A percentile compares a stretch with the other conserved stretches of the same genome.
phyloP scores from a whole-genome alignment of 257 asterid species.

The Galeopsis tetrahit region DNA sequence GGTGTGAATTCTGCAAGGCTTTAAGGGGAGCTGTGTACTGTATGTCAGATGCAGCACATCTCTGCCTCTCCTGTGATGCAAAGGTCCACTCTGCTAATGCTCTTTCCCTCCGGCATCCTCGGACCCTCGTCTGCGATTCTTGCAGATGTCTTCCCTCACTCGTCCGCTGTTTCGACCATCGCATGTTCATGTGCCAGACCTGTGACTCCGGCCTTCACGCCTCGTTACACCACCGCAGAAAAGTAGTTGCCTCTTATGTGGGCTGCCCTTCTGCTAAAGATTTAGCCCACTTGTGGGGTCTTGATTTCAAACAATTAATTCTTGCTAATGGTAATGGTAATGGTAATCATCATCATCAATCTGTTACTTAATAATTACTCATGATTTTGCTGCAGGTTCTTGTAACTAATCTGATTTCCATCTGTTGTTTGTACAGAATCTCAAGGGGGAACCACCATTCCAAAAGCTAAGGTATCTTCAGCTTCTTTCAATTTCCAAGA shows the following conservation, averaged over 20 bases:
- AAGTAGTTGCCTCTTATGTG: conserved; percentile 46
- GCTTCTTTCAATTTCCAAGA: not conserved
- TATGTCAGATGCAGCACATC: conserved; percentile 82
- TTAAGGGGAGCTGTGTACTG: conserved; percentile 78
- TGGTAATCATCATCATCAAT: conserved; percentile 11
- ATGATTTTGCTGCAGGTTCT: conserved; percentile 11
- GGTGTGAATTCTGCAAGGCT: conserved; percentile 73
- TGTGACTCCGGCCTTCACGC: conserved; percentile 56
- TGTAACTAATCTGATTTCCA: conserved; percentile 10
- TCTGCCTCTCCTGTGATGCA: conserved; percentile 84
- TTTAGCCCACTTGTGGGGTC: conserved; percentile 73
- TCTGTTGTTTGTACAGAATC: conserved; percentile 33
- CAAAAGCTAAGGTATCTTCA: conserved; percentile 44
- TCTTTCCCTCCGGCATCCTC: conserved; percentile 74
- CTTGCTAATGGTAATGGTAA: too few relatives aligned
- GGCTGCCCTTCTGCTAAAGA: conserved; percentile 93
- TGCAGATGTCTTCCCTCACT: conserved; percentile 56
- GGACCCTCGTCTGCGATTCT: conserved; percentile 68
- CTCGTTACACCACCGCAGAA: conserved; percentile 56
- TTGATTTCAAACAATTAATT: conserved; percentile 36
- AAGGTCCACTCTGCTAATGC: conserved; percentile 92
- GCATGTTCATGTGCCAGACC: conserved; percentile 67
- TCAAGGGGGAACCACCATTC: conserved; percentile 40
- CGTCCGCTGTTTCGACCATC: conserved; percentile 61
- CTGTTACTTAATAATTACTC: conserved; percentile 20